A percentile compares a stretch with the other conserved stretches of the same genome.
These are phyloP conservation scores for Gymnopus androsaceus DNA, from an alignment of 1,284 basidiomycete genomes.

Conservation along the genomic window DNA sequence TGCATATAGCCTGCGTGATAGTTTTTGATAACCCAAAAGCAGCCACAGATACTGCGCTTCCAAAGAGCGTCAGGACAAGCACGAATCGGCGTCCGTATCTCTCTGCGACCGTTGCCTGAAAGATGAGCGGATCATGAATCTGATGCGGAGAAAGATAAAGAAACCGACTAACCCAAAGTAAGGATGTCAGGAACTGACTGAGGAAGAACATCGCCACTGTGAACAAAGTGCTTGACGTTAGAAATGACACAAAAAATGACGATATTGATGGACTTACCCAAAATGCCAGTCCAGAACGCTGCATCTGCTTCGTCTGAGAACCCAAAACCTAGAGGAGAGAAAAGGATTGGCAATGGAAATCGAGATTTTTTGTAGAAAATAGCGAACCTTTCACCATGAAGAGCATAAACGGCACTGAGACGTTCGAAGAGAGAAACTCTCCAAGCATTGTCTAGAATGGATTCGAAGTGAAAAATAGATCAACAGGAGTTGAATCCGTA, in stretches of 20 bases:
- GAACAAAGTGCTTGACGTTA: conserved; percentile 12
- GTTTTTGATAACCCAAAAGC: conserved; percentile 88
- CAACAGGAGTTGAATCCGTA: background rate
- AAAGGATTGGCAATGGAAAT: background rate
- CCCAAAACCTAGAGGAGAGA: conserved; percentile 54
- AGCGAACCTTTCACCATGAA: conserved; percentile 88
- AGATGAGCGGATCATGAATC: conserved; percentile 12
- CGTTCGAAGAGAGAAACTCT: conserved; percentile 90
- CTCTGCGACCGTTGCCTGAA: conserved; percentile 88
- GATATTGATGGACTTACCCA: conserved; percentile 48
- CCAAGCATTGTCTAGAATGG: conserved; percentile 79
- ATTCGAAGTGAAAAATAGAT: background rate
- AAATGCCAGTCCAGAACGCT: conserved; percentile 83
- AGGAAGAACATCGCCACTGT: conserved; percentile 79
- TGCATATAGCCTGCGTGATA: conserved; percentile 80
- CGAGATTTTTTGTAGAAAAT: background rate
- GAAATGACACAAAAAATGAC: conserved; percentile 6
- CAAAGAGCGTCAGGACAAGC: conserved; percentile 82
- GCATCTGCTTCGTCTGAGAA: conserved; percentile 71
- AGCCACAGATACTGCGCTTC: conserved; percentile 76
- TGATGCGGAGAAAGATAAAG: background rate
- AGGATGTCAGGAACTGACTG: conserved; percentile 89
- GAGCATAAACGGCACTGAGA: conserved; percentile 85
- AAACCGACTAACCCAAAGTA: conserved; percentile 73
- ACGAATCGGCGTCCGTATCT: conserved; percentile 88